phyloP scores from a whole-genome alignment of 2,329 filamentous ascomycete genomes.

The Apiospora rasikravindrae region DNA sequence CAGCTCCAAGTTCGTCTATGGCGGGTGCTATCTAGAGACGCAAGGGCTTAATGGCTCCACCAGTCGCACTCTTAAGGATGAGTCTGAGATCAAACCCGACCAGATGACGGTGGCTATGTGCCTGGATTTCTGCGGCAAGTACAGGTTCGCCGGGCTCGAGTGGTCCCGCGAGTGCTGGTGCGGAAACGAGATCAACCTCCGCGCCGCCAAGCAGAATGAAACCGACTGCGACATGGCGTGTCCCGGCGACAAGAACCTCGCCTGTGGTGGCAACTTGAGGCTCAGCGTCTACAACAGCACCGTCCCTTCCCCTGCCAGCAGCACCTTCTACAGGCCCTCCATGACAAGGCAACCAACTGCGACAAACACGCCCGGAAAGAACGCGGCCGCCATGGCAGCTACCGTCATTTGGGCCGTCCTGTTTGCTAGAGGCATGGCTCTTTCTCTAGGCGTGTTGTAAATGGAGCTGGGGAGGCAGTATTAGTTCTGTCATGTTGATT shows the following conservation, averaged over 20 bases:
- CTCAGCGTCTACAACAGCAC: slow-evolving; percentile 49
- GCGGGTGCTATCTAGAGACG: slow-evolving; percentile 66
- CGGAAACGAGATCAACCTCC: slow-evolving; percentile 51
- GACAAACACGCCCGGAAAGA: background rate
- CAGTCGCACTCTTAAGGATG: slow-evolving; percentile 51
- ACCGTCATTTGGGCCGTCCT: background rate
- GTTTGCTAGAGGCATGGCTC: slow-evolving; percentile 14
- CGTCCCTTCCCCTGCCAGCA: background rate
- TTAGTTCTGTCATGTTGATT: background rate
- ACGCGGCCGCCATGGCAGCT: background rate
- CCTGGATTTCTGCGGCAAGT: slow-evolving; percentile 54
- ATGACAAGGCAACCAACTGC: background rate
- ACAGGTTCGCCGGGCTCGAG: slow-evolving; percentile 60
- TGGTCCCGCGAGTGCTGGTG: slow-evolving; percentile 67
- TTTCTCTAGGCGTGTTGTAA: background rate
- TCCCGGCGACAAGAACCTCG: slow-evolving; percentile 54
- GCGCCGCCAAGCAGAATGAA: slow-evolving; percentile 53
- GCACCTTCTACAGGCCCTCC: background rate
- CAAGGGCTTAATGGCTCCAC: slow-evolving; percentile 48
- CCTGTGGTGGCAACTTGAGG: slow-evolving; percentile 60
- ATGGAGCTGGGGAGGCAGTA: background rate
- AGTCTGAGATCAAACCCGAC: slow-evolving; percentile 44
- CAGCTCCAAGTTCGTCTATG: slow-evolving; percentile 51
- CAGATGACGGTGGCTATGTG: slow-evolving; percentile 59
- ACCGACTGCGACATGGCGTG: slow-evolving; percentile 57